Evolutionary conservation across 176 grass and related monocot species (phyloP).

Genomic region (Zoysia japonica): DNA sequence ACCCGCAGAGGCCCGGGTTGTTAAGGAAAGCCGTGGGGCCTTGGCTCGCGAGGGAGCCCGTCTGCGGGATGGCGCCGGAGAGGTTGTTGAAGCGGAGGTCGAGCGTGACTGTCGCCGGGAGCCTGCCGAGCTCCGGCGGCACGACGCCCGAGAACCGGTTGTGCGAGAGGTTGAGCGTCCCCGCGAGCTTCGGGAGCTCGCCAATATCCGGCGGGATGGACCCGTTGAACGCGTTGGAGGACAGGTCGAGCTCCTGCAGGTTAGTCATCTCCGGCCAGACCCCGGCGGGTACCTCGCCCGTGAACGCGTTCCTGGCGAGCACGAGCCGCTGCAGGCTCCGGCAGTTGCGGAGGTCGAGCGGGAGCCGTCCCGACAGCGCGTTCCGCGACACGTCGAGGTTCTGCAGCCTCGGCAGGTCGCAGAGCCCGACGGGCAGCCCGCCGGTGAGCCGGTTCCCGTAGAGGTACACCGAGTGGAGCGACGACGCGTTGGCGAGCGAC

Average conservation of each 20-base stretch:
- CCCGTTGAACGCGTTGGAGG: slow-evolving; percentile 71
- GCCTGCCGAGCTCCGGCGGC: slow-evolving; percentile 60
- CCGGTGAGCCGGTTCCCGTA: slow-evolving; percentile 76
- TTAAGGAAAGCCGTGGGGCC: slow-evolving; percentile 81
- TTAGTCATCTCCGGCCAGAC: slow-evolving; percentile 71
- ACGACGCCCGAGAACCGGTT: slow-evolving; percentile 68
- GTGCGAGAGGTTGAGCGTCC: slow-evolving; percentile 80
- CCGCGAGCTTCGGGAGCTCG: slow-evolving; percentile 53
- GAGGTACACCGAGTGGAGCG: slow-evolving; percentile 83
- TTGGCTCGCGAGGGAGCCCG: slow-evolving; percentile 75
- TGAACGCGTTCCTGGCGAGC: slow-evolving; percentile 53
- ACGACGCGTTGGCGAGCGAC: slow-evolving; percentile 74
- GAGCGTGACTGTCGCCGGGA: slow-evolving; percentile 75
- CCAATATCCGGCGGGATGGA: slow-evolving; percentile 76
- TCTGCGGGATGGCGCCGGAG: slow-evolving; percentile 84
- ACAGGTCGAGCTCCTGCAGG: slow-evolving; percentile 81
- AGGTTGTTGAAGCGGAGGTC: slow-evolving; percentile 97
- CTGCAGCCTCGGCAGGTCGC: slow-evolving; percentile 66
- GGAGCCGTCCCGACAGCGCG: slow-evolving; percentile 52
- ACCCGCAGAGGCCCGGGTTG: slow-evolving; percentile 83
- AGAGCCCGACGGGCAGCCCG: slow-evolving; percentile 53
- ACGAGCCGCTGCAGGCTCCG: slow-evolving; percentile 65
- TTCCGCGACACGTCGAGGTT: slow-evolving; percentile 86
- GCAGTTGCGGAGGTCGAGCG: slow-evolving; percentile 63
- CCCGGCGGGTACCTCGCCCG: slow-evolving; percentile 57